Evolutionary conservation across 1,284 basidiomycete species (phyloP), one percentile per base, ranked within the genome.

Genomic region (Ceratobasidium sp.): DNA sequence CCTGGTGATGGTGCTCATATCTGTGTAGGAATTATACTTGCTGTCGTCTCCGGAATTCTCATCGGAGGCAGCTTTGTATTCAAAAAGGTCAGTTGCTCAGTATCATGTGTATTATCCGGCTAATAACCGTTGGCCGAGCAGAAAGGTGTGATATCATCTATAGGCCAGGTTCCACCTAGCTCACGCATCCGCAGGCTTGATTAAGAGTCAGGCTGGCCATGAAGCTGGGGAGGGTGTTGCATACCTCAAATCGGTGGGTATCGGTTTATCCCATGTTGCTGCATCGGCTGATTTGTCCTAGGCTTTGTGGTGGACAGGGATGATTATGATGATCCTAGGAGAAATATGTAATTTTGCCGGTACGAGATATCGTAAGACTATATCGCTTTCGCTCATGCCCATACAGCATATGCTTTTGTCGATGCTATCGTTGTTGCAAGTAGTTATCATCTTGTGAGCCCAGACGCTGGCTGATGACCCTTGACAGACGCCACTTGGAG

Each of bases 31-130:
- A 85, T 98, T 80, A 87, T 94, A 77, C 90, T 99, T 55, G 97
- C 97, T 26, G 87, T 99, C 69, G 86, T 87, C 23, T 95, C 93
- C 83, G 97, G 97, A 28, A 60, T 97, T 33, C 91, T 99, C 81
- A 99, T 99, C 82, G 97, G 97, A 6, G 89, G 92, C n/a, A 94
- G 93, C 82, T 97, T 96, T 85, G 95, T 96, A 20, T 91, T 99
- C 89, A 99, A 99, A 91, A 99, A 84, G 96, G 95, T 18, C 87
- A 96, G 28, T 46, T 86, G 10, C 63, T 23, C 23, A 42, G 28
- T 40, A 33, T 51, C 5, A 20, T 39, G 13, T 49, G 26, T 5
- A 20, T 18, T 18, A 10, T 10, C 23, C 18, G 39, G 60, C 58
- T 75, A 23, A 64, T 40, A 10, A 20, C 44, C 6, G 2, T 64